These are phyloP conservation scores for Aspergillus niger DNA, from an alignment of 2,329 filamentous ascomycete species.

Conservation along the genomic window DNA sequence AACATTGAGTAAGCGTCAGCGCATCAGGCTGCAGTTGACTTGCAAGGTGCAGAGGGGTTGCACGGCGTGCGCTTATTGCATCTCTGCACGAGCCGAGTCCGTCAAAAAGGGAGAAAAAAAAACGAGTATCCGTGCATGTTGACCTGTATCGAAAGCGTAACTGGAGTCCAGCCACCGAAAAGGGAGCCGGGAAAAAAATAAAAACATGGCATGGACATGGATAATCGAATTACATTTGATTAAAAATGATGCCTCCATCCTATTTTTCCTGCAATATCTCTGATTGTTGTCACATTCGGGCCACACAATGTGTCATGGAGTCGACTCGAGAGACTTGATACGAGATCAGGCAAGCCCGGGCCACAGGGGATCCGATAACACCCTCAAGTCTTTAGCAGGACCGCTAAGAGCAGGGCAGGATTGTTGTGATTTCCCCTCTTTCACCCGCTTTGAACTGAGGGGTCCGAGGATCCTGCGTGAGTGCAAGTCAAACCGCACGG, in stretches of 20 bases:
- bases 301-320: neutral
- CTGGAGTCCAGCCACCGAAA: neutral
- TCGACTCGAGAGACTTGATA: neutral
- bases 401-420: conserved; percentile 1
- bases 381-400: neutral
- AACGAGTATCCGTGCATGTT: conserved; percentile 4
- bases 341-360: neutral
- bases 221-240: too few relatives aligned
- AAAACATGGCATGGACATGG: neutral
- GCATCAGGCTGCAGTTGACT: conserved; percentile 8
- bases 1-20: conserved; percentile 8
- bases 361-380: neutral
- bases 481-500: conserved; percentile 11
- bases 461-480: conserved; percentile 8
- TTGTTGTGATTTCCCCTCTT: conserved; percentile 1
- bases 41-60: conserved; percentile 11
- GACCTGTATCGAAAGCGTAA: neutral
- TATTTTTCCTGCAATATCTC: too few relatives aligned
- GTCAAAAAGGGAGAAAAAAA: neutral
- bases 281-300: neutral
- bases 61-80: conserved; percentile 18
- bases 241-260: too few relatives aligned
- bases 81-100: conserved; percentile 11
- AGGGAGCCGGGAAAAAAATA: neutral
- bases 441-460: conserved; percentile 2